Evolutionary conservation across 108 stramenopile species (phyloP).

Genomic region (Craspedostauros australis): DNA sequence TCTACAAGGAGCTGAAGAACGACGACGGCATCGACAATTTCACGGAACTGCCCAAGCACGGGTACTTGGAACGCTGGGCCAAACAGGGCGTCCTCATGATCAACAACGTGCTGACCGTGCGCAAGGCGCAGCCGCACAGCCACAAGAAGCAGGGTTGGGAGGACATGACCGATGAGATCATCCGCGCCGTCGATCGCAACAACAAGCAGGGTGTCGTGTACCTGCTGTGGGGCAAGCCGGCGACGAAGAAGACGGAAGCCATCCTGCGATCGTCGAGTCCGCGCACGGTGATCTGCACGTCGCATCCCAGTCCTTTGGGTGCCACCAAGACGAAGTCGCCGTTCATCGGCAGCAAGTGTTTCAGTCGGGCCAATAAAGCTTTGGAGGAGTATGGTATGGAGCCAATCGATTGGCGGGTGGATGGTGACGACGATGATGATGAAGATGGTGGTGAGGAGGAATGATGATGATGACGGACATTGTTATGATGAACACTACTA

Average conservation of each 20-base stretch:
- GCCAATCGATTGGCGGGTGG: conserved; percentile 87
- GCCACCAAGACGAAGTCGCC: conserved; percentile 87
- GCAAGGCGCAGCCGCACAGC: conserved; percentile 78
- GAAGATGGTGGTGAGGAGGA: background rate
- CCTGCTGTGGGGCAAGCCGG: conserved; percentile 97
- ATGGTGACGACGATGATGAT: conserved; percentile 1
- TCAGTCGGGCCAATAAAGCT: conserved; percentile 82
- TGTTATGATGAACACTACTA: background rate
- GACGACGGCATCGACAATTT: conserved; percentile 34
- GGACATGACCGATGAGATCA: conserved; percentile 87
- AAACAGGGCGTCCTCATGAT: conserved; percentile 94
- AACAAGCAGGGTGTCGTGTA: conserved; percentile 77
- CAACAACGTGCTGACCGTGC: conserved; percentile 94
- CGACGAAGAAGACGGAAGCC: conserved; percentile 58
- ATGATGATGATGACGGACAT: background rate
- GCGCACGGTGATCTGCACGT: conserved; percentile 69
- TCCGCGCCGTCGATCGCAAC: conserved; percentile 53
- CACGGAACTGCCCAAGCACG: conserved; percentile 42
- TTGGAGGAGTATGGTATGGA: conserved; percentile 54
- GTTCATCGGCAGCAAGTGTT: conserved; percentile 90
- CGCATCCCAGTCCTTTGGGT: conserved; percentile 89
- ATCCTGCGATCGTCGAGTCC: conserved; percentile 25
- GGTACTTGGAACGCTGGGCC: conserved; percentile 78
- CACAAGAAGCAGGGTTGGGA: conserved; percentile 96
- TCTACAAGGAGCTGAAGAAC: conserved; percentile 77